Evolutionary conservation across 2,329 filamentous ascomycete species (phyloP).

Genomic region (Aureobasidium namibiae): DNA sequence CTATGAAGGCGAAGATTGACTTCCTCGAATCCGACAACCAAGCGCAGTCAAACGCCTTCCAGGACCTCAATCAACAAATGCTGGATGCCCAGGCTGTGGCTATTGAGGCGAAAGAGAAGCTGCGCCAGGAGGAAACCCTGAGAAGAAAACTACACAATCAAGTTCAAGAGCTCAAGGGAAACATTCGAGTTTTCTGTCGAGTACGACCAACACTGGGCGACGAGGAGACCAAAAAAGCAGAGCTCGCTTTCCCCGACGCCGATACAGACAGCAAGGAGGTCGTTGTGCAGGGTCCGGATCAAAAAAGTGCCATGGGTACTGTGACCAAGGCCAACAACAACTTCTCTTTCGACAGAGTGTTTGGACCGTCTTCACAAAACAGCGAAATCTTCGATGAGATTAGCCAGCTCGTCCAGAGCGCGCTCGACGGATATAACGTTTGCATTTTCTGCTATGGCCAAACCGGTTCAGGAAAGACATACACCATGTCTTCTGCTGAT

Average conservation of each 20-base stretch:
- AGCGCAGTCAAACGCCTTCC: constrained; percentile 78
- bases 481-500: constrained; percentile 83
- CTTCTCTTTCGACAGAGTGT: constrained; percentile 91
- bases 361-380: constrained; percentile 69
- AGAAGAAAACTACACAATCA: constrained; percentile 92
- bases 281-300: constrained; percentile 71
- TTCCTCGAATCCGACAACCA: constrained; percentile 87
- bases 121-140: constrained; percentile 85
- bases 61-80: constrained; percentile 69
- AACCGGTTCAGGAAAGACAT: constrained; percentile 93
- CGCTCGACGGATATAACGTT: constrained; percentile 94
- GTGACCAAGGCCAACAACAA: constrained; percentile 70
- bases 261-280: constrained; percentile 83
- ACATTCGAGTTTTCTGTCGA: constrained; percentile 96
- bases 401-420: constrained; percentile 91
- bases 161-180: constrained; percentile 94
- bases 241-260: constrained; percentile 62
- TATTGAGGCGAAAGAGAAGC: constrained; percentile 65
- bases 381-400: constrained; percentile 90
- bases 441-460: constrained; percentile 99
- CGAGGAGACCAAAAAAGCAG: constrained; percentile 57
- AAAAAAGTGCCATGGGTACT: constrained; percentile 70
- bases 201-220: constrained; percentile 66
- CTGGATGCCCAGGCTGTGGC: constrained; percentile 66
- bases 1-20: constrained; percentile 72